These are phyloP conservation scores for Oxalis stricta DNA, from an alignment of 441 rosid genomes.

Conservation along the genomic window DNA sequence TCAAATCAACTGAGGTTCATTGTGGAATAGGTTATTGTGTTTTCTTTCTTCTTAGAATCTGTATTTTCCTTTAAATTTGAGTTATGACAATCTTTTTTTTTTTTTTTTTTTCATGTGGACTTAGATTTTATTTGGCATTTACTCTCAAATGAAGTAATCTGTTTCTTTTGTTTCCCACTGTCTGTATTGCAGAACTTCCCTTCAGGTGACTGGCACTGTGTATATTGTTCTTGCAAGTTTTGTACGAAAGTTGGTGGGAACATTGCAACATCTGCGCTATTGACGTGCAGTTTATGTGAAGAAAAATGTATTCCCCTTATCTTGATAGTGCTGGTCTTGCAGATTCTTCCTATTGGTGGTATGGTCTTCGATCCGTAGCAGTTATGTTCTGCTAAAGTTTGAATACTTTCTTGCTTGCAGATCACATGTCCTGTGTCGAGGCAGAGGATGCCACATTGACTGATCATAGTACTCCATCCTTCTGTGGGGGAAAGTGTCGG, in stretches of 20 bases:
- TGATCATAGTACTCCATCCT: constrained; percentile 21
- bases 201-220: constrained; percentile 81
- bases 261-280: constrained; percentile 16
- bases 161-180: constrained; percentile 7
- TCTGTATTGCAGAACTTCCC: constrained; percentile 58
- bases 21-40: too few relatives aligned
- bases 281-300: constrained; percentile 54
- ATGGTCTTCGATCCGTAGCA: constrained; percentile 6
- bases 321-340: constrained; percentile 5
- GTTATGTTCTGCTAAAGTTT: constrained; percentile 5
- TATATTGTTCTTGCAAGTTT: constrained; percentile 80
- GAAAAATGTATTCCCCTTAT: constrained; percentile 58
- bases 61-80: not conserved
- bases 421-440: constrained; percentile 53
- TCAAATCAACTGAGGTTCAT: too few relatives aligned
- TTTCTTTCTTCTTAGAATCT: too few relatives aligned
- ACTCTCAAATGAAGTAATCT: constrained; percentile 2
- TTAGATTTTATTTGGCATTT: not conserved
- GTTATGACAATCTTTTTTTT: not conserved
- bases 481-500: constrained; percentile 75
- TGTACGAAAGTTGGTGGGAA: constrained; percentile 40
- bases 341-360: not conserved
- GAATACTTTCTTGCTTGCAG: constrained; percentile 28
- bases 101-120: not conserved
- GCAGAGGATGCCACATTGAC: constrained; percentile 17